Evolutionary conservation across 495 filamentous ascomycete species (phyloP).

Genomic region (Glutinoglossum americanum): DNA sequence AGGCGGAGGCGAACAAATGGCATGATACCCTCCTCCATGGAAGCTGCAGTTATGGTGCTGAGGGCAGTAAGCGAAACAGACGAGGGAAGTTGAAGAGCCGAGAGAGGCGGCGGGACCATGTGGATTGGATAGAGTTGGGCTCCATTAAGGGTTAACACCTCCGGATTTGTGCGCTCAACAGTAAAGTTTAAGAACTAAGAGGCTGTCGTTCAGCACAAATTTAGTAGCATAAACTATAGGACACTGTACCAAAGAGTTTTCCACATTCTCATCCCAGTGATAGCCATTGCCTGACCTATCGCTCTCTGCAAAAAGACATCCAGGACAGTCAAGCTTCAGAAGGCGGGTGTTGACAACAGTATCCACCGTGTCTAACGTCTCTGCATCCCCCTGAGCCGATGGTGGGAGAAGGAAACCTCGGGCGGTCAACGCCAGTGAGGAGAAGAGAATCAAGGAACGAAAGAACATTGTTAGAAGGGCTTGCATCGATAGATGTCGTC

Average conservation of each 20-base stretch:
- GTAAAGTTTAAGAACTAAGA: constrained; percentile 4
- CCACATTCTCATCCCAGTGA: neutral
- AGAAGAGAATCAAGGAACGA: neutral
- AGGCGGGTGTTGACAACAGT: neutral
- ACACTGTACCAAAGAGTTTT: constrained; percentile 7
- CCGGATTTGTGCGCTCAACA: neutral
- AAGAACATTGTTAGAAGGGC: neutral
- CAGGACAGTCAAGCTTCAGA: constrained; percentile 3
- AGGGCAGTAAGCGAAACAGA: neutral
- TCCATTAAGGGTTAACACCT: constrained; percentile 2
- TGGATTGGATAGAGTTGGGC: neutral
- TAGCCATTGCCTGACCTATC: neutral
- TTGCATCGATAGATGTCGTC: neutral
- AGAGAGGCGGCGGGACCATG: neutral
- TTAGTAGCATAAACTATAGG: neutral
- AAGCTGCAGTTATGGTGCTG: neutral
- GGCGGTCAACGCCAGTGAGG: constrained; percentile 2
- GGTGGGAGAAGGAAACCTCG: constrained; percentile 3
- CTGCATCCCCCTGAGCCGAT: neutral
- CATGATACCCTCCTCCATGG: neutral
- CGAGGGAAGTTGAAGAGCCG: neutral
- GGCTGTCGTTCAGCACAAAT: neutral
- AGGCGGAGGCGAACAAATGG: neutral
- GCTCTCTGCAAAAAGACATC: constrained; percentile 4
- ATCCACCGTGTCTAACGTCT: neutral